Conservation (phyloP, 2,329 filamentous ascomycete genomes). For the Paraphoma sp. region DNA sequence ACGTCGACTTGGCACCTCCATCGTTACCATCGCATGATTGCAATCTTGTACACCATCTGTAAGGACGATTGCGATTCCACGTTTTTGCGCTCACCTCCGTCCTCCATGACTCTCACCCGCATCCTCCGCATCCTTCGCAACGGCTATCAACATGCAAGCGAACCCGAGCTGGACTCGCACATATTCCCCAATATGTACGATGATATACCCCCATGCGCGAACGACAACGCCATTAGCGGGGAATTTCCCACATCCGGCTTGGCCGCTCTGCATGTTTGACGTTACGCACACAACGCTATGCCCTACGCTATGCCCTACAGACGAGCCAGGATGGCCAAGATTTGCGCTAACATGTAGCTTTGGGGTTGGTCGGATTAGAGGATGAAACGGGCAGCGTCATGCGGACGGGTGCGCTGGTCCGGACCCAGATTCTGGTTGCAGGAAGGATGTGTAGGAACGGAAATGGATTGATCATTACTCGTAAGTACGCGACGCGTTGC, state of each 20-base stretch:
- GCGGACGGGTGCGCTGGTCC: too few species aligned
- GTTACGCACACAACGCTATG: not conserved
- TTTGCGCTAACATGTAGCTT: not conserved
- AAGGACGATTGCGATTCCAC: not conserved
- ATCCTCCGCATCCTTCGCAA: too few species aligned
- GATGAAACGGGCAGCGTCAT: too few species aligned
- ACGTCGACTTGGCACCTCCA: not conserved
- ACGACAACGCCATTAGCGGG: slow-evolving; percentile 2
- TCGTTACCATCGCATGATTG: not conserved
- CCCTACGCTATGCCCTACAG: not conserved
- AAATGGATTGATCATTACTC: too few species aligned
- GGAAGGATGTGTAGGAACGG: too few species aligned
- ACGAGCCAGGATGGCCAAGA: not conserved
- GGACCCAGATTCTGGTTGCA: too few species aligned
- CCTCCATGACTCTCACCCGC: not conserved
- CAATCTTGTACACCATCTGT: not conserved
- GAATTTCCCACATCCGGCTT: not conserved
- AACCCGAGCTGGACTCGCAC: not conserved
- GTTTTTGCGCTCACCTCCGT: not conserved
- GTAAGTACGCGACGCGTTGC: too few species aligned
- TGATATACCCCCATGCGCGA: not conserved
- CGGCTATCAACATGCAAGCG: not conserved
- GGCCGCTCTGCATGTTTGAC: not conserved
- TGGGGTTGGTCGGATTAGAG: too few species aligned
- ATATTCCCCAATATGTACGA: not conserved